phyloP scores from a whole-genome alignment of 495 filamentous ascomycete species.

The Aspergillus biplanus region DNA sequence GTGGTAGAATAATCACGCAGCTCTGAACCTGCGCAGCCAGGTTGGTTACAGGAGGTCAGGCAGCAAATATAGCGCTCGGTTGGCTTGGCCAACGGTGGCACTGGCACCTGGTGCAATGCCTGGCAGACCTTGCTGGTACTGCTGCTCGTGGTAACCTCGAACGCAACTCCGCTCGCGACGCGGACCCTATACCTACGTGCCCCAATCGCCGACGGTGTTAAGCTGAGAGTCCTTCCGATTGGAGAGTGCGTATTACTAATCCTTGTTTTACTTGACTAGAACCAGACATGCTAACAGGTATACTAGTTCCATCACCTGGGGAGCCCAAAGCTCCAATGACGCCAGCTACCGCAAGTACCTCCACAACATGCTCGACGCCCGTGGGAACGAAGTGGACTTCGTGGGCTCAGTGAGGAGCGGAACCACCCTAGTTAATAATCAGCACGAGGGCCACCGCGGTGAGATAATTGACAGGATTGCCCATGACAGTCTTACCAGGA shows the following conservation, averaged over 20 bases:
- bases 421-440: background rate
- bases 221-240: conserved; percentile 4
- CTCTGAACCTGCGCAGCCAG: background rate
- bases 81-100: background rate
- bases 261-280: background rate
- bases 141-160: background rate
- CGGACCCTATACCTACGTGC: background rate
- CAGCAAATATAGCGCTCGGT: conserved; percentile 1
- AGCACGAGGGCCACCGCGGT: background rate
- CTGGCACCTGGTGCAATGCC: background rate
- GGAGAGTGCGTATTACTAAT: background rate
- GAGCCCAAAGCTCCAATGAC: background rate
- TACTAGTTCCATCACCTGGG: conserved; percentile 5
- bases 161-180: background rate
- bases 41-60: background rate
- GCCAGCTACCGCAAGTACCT: conserved; percentile 2
- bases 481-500: background rate
- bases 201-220: background rate
- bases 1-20: background rate
- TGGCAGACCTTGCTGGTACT: background rate
- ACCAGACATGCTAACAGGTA: background rate
- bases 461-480: background rate
- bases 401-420: background rate
- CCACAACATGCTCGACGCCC: background rate
- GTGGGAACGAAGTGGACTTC: background rate